These are phyloP conservation scores for Pyrus communis DNA, from an alignment of 306 rosid species.

Conservation along the genomic window DNA sequence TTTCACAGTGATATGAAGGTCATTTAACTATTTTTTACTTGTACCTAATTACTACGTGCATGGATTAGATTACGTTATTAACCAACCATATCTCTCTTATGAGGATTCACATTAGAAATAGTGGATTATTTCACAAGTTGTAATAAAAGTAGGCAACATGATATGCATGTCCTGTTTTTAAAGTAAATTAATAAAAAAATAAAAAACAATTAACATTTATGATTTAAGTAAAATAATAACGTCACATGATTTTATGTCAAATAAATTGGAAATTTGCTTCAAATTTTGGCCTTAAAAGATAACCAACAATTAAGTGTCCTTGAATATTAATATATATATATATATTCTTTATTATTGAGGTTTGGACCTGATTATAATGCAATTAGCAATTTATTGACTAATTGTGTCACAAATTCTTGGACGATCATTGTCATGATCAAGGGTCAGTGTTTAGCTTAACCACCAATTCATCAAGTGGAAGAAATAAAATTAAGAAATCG, in stretches of 20 bases:
- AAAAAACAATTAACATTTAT: too few species aligned
- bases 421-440: not conserved
- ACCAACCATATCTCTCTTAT: not conserved
- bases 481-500: not conserved
- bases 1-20: not conserved
- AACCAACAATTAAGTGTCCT: not conserved
- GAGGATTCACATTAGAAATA: not conserved
- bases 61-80: not conserved
- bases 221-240: too few species aligned
- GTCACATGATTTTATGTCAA: too few species aligned
- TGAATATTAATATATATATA: not conserved
- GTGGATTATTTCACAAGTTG: too few species aligned
- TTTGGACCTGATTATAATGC: not conserved
- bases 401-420: not conserved
- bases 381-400: not conserved
- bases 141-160: not conserved
- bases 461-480: not conserved
- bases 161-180: too few species aligned
- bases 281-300: too few species aligned
- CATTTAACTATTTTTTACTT: not conserved
- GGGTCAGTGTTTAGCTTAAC: conserved; percentile 14
- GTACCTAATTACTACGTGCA: not conserved
- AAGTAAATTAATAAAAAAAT: too few species aligned
- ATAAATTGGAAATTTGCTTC: too few species aligned
- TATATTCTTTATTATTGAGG: not conserved